These are phyloP conservation scores for Protomyces pachydermus DNA, from an alignment of 1,139 yeast genomes.

Conservation along the genomic window DNA sequence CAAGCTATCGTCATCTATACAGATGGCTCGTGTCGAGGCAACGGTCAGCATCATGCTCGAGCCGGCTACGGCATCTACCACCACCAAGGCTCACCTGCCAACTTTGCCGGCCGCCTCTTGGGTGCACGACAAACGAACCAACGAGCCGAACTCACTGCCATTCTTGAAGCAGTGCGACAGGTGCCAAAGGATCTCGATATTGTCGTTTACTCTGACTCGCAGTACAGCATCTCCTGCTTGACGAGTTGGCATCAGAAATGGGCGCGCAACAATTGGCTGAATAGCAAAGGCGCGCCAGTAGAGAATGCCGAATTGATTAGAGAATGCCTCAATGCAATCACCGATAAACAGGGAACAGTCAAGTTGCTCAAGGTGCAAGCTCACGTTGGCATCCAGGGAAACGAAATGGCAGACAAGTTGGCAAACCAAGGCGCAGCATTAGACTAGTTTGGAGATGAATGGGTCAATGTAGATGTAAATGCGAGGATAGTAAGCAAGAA, in stretches of 20 bases:
- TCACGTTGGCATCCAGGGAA: slow-evolving; percentile 65
- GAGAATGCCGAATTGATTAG: slow-evolving; percentile 51
- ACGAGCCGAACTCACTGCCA: slow-evolving; percentile 71
- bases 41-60: slow-evolving; percentile 45
- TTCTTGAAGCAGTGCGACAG: slow-evolving; percentile 50
- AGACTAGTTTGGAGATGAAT: too few species aligned
- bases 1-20: slow-evolving; percentile 46
- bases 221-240: slow-evolving; percentile 48
- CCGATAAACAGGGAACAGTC: slow-evolving; percentile 38
- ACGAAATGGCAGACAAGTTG: slow-evolving; percentile 68
- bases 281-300: slow-evolving; percentile 46
- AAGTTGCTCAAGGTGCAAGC: slow-evolving; percentile 61
- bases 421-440: slow-evolving; percentile 43
- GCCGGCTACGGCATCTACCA: slow-evolving; percentile 77
- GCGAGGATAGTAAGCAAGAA: too few species aligned
- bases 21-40: slow-evolving; percentile 65
- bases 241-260: slow-evolving; percentile 52
- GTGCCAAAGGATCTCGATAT: slow-evolving; percentile 37
- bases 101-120: slow-evolving; percentile 49
- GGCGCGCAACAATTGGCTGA: slow-evolving; percentile 53
- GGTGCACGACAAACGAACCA: slow-evolving; percentile 64
- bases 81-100: slow-evolving; percentile 53
- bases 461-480: too few species aligned
- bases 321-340: slow-evolving; percentile 39
- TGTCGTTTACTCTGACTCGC: slow-evolving; percentile 53